Percentiles rank a stretch among this genome's conserved stretches.
phyloP scores from a whole-genome alignment of 1,284 basidiomycete species.

The Sporisorium iseilematis-ciliati region DNA sequence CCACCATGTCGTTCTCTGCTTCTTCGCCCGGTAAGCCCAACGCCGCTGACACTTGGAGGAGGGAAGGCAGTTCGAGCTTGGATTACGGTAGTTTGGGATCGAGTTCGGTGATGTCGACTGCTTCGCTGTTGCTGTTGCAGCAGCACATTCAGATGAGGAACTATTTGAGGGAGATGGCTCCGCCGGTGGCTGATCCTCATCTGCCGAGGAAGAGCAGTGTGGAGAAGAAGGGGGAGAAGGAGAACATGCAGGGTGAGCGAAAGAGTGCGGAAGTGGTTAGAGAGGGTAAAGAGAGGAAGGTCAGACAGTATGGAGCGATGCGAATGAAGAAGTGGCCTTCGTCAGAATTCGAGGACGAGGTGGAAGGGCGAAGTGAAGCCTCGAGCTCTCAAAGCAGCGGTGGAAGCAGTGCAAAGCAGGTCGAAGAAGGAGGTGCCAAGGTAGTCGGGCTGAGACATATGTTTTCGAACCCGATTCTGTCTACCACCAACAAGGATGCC shows the following conservation, averaged over 20 bases:
- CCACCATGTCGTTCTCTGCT: slow-evolving; percentile 2
- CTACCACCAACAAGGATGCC: background rate
- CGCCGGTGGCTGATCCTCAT: slow-evolving; percentile 17
- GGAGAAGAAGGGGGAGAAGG: background rate
- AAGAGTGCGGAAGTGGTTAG: background rate
- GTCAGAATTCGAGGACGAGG: background rate
- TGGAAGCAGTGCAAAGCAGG: background rate
- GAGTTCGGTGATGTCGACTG: slow-evolving; percentile 1
- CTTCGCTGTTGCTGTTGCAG: slow-evolving; percentile 25
- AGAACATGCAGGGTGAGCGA: background rate
- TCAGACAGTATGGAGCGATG: slow-evolving; percentile 23
- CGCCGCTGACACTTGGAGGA: background rate
- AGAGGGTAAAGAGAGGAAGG: slow-evolving; percentile 8
- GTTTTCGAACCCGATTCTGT: slow-evolving; percentile 16
- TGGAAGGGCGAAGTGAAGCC: background rate
- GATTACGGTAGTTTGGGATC: background rate
- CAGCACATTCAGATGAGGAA: slow-evolving; percentile 30
- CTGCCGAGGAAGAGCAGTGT: background rate
- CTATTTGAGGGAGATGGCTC: slow-evolving; percentile 3
- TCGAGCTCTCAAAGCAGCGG: background rate
- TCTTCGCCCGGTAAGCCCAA: background rate
- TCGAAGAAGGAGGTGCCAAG: background rate
- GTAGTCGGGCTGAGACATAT: slow-evolving; percentile 18
- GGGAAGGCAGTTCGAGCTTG: background rate
- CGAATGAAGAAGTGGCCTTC: slow-evolving; percentile 10